Base-by-base conservation (phyloP, 441 rosid genomes). In the Adansonia madagascariensis region DNA sequence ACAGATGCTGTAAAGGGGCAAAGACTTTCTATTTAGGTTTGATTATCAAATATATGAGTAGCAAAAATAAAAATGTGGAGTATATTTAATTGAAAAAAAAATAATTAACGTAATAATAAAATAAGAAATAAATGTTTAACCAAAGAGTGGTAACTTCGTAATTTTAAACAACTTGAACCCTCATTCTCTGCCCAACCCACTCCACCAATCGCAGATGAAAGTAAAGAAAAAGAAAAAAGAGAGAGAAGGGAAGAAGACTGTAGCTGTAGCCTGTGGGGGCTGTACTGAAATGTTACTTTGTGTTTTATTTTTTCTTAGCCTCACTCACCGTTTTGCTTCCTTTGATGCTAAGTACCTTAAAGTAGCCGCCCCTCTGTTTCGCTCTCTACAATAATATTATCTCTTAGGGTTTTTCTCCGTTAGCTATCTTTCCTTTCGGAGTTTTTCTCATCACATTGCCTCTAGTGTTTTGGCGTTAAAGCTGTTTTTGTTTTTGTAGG, bases 341-440 rank as follows among this genome's bases (percentile, higher is more conserved):
- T 82, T 86, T 56, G 79, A 56, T 62, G 74, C 86, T 79, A 85
- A 84, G 91, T 84, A 77, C 90, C 89, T 79, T 77, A 75, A 75
- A 80, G 73, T 53, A 81, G 78, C 68, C 79, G 78, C 63, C 20
- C 17, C 47, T 59, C 14, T 56, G 63, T 43, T 35, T 55, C 27
- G 47, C 61, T 9, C 27, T 43, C 63, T 68, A 27, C 1, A 4
- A 1, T 3, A 49, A 18, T 55, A 35, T 50, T 77, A 72, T 43
- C 50, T 71, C 71, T 46, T 63, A 75, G 81, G 80, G 76, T 79
- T 79, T 74, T 55, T 8, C 8, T 62, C 68, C 46, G 6, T 27
- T 52, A 50, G 39, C 70, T 56, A 60, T 20, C 14, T 44, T 55
- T 41, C 20, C 10, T 49, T 39, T 74, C 17, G 8, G 18, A 49